Conservation (phyloP, 495 filamentous ascomycete genomes). For the Daldinia concentrica region DNA sequence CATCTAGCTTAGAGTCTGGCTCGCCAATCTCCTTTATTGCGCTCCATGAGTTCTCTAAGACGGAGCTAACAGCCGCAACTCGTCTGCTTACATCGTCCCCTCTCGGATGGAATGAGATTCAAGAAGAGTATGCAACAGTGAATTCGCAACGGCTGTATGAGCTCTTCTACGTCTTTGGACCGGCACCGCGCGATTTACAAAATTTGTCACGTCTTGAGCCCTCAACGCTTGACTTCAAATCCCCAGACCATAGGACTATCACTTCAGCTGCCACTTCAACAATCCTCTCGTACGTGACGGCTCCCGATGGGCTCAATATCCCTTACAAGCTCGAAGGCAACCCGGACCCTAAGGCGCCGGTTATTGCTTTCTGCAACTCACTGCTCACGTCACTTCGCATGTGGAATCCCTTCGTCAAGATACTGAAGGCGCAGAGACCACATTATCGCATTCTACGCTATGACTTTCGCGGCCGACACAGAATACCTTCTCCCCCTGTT, state of each 20-base stretch:
- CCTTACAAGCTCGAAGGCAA: conserved; percentile 80
- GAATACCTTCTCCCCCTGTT: conserved; percentile 54
- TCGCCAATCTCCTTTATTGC: conserved; percentile 65
- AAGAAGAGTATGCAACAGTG: conserved; percentile 62
- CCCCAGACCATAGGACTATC: conserved; percentile 61
- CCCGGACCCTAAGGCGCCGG: conserved; percentile 68
- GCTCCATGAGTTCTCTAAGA: conserved; percentile 74
- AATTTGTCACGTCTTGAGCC: conserved; percentile 51
- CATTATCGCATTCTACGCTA: conserved; percentile 77
- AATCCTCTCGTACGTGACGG: conserved; percentile 72
- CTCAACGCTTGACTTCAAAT: conserved; percentile 59
- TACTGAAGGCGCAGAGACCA: conserved; percentile 64
- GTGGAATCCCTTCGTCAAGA: conserved; percentile 76
- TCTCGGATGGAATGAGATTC: conserved; percentile 64
- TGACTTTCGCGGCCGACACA: conserved; percentile 70
- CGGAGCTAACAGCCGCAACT: conserved; percentile 68
- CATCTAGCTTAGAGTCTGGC: conserved; percentile 61
- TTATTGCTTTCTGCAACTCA: conserved; percentile 77
- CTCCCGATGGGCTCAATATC: conserved; percentile 70
- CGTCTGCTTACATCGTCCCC: conserved; percentile 69
- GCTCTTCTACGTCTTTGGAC: conserved; percentile 81
- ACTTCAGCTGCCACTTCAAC: conserved; percentile 56
- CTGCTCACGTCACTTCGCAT: conserved; percentile 77
- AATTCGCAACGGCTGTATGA: conserved; percentile 68
- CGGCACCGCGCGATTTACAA: conserved; percentile 72